Base-by-base conservation (phyloP, 2,329 filamentous ascomycete species). In the Arthrobotrys iridis region DNA sequence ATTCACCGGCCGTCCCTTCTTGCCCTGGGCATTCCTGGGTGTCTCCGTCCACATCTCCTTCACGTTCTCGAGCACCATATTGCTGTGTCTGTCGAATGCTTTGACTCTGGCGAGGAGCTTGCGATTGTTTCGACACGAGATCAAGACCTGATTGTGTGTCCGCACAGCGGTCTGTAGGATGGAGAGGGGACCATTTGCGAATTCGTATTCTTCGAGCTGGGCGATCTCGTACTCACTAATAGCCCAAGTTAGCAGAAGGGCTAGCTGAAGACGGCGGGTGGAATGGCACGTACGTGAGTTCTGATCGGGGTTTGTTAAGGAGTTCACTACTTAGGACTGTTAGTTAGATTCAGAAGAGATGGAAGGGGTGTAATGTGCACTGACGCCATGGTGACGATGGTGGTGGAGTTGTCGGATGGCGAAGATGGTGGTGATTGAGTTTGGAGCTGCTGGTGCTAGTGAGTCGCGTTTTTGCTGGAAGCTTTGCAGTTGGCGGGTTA, bases 21-120 rank as follows among this genome's bases (percentile, higher is more conserved):
- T 95, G 78, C 94, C 94, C 78, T 90, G 90, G 20, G 91, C 89
- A 81, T 92, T 87, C 76, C 89, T 86, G 55, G 94, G 93, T 66
- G 91, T 95, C 85, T 99, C 95, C 7, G 93, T 97, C 95, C 95
- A 99, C 94, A 99, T 98, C 85, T 99, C 95, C 87, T 96, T 96
- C 45, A 96, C 93, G 79, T 97, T 97, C 86, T 97, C 93, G 52
- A 97, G 86, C 2, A 97, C 92, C 95, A 99, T 98, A 85, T 99
- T 99, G 88, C 93, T 98, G 84, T 99, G 95, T 76, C 95, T 88
- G 84, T 99, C 95, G 82, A 99, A 99, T 4, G 95, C 95, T 86
- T 99, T 99, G 81, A 99, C 94, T 78, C 95, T 91, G 59, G 94
- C 95, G 65, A 99, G 90, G 52, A 99, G 87, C 86, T 99, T 99